Evolutionary conservation across 257 asterid species (phyloP), one percentile per base, ranked within the genome.

Genomic region (Ajuga chamaepitys): DNA sequence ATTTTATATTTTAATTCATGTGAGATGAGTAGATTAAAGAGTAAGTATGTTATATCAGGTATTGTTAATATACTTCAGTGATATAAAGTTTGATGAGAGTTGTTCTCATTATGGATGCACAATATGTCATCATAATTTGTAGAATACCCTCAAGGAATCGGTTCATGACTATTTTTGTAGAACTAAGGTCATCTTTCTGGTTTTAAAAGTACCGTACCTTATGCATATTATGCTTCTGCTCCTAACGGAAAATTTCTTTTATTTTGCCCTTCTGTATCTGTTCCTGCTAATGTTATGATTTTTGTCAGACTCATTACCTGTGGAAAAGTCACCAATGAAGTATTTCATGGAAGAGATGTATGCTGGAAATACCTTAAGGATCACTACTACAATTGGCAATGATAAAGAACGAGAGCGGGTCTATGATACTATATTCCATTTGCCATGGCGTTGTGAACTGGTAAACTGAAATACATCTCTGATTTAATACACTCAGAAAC

Each of bases 401-500:
- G 98, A 90, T 44, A 86, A 85, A 70, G 98, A 94, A 47, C 88
- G 99, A 32, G 93, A 90, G 72, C 88, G 96, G 71, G 96, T 94
- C 54, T 94, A 94, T 76, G 97, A 94, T 74, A 90, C 98, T 63
- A 90, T 94, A 74, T 90, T 94, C 75, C 95, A 81, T 70, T 76
- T 88, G 83, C 99, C 99, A 40, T 94, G 99, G 99, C 86, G 99
- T 68, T 86, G 96, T 74, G 99, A 94, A 82, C 89, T 90, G 95
- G 99, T 94, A 83, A 78, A 70, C 61, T 74, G 58, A 38, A 44
- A 5, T 6, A 52, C 71, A 46, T 78, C 28, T 55, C 69, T 54
- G 22, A 26, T 48, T 46, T 51, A 16, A 44, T 70, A 4, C 47
- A n/a, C 67, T 68, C 32, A 64, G 37, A 5, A 30, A 30, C 37